Conservation (phyloP, 179 eudicot species). For the Silene coronaria region DNA sequence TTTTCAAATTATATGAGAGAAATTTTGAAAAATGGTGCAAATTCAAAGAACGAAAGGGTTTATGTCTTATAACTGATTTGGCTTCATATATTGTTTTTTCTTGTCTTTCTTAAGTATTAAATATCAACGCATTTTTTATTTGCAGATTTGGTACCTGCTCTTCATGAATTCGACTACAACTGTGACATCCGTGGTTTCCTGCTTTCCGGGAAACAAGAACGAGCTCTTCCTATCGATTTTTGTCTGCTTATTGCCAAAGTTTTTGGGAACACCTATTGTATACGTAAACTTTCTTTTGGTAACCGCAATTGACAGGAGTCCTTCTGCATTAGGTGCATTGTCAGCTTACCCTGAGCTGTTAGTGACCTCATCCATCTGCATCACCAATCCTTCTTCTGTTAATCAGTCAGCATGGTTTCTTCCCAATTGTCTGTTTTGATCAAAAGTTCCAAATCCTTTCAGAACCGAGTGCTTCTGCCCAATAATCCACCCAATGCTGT, state of each 20-base stretch:
- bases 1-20: not conserved
- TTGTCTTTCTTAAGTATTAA: not conserved
- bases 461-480: slow-evolving; percentile 29
- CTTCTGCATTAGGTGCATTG: slow-evolving; percentile 33
- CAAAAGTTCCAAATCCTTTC: slow-evolving; percentile 34
- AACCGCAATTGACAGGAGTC: slow-evolving; percentile 41
- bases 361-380: slow-evolving; percentile 34
- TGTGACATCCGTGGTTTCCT: slow-evolving; percentile 67
- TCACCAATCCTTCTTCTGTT: slow-evolving; percentile 21
- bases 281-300: slow-evolving; percentile 41
- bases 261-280: slow-evolving; percentile 34
- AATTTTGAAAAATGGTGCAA: not conserved
- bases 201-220: slow-evolving; percentile 75
- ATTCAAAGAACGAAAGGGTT: not conserved
- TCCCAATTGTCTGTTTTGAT: slow-evolving; percentile 37
- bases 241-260: slow-evolving; percentile 40
- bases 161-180: slow-evolving; percentile 65
- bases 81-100: not conserved
- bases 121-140: not conserved
- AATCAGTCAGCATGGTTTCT: slow-evolving; percentile 49
- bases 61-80: not conserved
- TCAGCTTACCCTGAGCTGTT: slow-evolving; percentile 27
- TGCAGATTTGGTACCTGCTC: slow-evolving; percentile 53
- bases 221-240: slow-evolving; percentile 44
- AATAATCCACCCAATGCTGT: slow-evolving; percentile 35